Percentiles rank a stretch among this genome's conserved stretches.
Conservation (phyloP, 352 stramenopile species). For the Phytopythium cucurbitacearum region DNA sequence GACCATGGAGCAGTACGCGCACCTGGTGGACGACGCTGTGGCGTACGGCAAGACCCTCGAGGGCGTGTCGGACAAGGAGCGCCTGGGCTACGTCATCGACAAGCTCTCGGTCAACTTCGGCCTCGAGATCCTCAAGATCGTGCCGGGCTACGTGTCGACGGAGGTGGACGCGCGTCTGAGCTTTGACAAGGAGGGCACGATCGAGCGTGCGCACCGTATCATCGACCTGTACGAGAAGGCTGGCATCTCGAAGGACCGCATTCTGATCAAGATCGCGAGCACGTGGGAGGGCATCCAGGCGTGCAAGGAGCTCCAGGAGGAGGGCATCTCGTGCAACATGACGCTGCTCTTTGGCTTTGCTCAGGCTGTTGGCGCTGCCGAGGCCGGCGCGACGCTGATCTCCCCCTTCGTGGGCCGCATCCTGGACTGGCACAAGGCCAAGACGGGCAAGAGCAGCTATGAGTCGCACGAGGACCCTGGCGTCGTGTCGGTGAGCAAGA, state of each 20-base stretch:
- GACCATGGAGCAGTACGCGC: slow-evolving; percentile 93
- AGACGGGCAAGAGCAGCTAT: slow-evolving; percentile 90
- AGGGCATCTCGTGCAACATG: slow-evolving; percentile 99
- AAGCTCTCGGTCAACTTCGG: slow-evolving; percentile 98
- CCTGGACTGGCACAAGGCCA: slow-evolving; percentile 97
- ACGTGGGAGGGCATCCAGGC: slow-evolving; percentile 99
- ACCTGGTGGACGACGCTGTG: slow-evolving; percentile 96
- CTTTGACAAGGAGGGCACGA: slow-evolving; percentile 94
- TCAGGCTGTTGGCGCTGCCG: slow-evolving; percentile 94
- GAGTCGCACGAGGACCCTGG: slow-evolving; percentile 94
- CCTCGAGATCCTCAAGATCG: slow-evolving; percentile 94
- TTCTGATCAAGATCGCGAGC: slow-evolving; percentile 98
- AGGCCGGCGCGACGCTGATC: slow-evolving; percentile 95
- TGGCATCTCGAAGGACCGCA: slow-evolving; percentile 92
- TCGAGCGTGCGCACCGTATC: slow-evolving; percentile 92
- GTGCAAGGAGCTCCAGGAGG: slow-evolving; percentile 93
- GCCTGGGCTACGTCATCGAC: slow-evolving; percentile 94
- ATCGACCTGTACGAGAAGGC: slow-evolving; percentile 97
- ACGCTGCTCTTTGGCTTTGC: slow-evolving; percentile 98
- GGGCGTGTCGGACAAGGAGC: slow-evolving; percentile 73
- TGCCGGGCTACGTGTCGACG: slow-evolving; percentile 97
- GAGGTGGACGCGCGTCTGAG: slow-evolving; percentile 97
- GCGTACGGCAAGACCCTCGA: slow-evolving; percentile 86
- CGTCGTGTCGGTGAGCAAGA: slow-evolving; percentile 95
- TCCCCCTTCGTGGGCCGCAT: slow-evolving; percentile 96